Evolutionary conservation across 176 grass and related monocot genomes (phyloP), one percentile per base, ranked within the genome.

Genomic region (Eleusine coracana): DNA sequence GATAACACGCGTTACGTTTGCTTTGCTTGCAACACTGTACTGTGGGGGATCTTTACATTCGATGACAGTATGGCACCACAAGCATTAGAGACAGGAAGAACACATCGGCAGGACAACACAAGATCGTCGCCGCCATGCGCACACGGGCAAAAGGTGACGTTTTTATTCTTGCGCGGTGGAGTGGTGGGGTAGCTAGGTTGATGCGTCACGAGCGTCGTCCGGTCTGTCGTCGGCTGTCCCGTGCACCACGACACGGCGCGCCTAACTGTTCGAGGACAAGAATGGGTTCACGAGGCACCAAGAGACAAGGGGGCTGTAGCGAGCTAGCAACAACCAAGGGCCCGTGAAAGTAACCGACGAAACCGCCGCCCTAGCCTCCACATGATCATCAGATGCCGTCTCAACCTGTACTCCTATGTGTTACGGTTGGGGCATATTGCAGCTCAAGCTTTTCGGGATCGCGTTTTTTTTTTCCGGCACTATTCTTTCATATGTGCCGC

Each of bases 261-360:
- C 65, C 65, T 80, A 68, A 80, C 77, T 68, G 64, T 69, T 21
- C 34, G 3, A 40, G 78, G 77, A 79, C 78, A 80, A 80, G 48
- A 50, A 23, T 13, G 66, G 66, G 46, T 40, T 80, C 65, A 69
- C 65, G 65, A 68, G 77, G 13, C 72, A 5, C 71, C 4, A 15
- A 34, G 14, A 18, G 60, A 64, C 38, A 28, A 7, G 5, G 1
- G 2, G 0, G 72, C 17, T 52, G 28, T 16, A 42, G 70, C 7
- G 20, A 54, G 15, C 16, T 14, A 52, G 50, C 3, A 49, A 38
- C 68, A 41, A 28, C 34, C 48, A 80, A 20, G 12, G 46, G 20
- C 81, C 71, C 71, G 81, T 83, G 81, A 83, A 23, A 74, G 61
- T 25, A 66, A 10, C 71, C 71, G 61, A 83, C 81, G 71, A 83